Base-by-base conservation (phyloP, 176 grass and related monocot genomes). In the Carex parvula region DNA sequence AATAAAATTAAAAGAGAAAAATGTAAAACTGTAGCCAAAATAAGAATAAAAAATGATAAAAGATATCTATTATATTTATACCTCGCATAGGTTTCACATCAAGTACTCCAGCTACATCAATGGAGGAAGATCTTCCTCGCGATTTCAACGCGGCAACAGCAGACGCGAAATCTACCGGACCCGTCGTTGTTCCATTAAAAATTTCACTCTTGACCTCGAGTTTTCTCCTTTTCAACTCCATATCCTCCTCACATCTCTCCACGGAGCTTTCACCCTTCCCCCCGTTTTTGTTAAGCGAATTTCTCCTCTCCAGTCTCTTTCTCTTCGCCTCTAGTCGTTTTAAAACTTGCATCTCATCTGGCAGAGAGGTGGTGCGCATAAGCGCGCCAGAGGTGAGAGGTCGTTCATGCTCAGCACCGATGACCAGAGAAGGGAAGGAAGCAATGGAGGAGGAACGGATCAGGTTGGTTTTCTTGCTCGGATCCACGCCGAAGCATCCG, bases 271-370 rank as follows among this genome's bases (percentile, higher is more conserved):
- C 6, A 5, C 4, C 50, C 29, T 46, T 57, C 0, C 11, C n/a
- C 12, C 18, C 84, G 35, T 18, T 85, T 52, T 70, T 81, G 67
- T 85, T 91, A 8, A 84, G 44, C 46, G 89, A 91, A 81, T 81
- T 92, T 78, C 69, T 88, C 89, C 89, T 88, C 32, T 93, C 74
- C 53, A 91, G 79, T 56, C 86, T 87, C 83, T 92, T 97, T 71
- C 79, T 91, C 90, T 93, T 98, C 30, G 90, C 80, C 70, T 94
- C 89, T 0, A 91, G 57, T 52, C 91, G 88, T 63, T 91, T 90
- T 35, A 93, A 60, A 68, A 84, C 85, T 61, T 93, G 87, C 20
- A 87, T 74, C 50, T 85, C 81, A 73, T 98, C 79, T 71, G 95
- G 92, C 39, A 98, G 78, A 64, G 92, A 98, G 66, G 42, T 86